These are phyloP conservation scores for Rhodotorula diobovata DNA, from an alignment of 768 basidiomycete genomes.

Conservation along the genomic window DNA sequence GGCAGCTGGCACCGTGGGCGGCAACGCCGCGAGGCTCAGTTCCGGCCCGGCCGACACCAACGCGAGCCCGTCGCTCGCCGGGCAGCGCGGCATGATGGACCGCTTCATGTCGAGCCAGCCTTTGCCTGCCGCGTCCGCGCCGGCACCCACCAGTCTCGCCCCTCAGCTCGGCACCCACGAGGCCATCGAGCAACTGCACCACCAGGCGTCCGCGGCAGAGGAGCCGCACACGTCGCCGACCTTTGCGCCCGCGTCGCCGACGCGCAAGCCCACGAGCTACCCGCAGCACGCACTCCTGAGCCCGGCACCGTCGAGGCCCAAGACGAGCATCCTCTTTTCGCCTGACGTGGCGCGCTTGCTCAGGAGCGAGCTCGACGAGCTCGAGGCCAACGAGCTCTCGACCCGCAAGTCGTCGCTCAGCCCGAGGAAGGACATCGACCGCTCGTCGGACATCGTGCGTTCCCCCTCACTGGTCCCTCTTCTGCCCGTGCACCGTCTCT, in stretches of 20 bases:
- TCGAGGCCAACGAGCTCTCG: constrained; percentile 24
- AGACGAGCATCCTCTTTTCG: constrained; percentile 22
- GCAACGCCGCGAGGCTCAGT: background rate
- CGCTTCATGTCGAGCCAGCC: constrained; percentile 25
- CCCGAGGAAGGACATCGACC: constrained; percentile 13
- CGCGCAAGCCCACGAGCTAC: background rate
- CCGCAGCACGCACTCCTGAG: constrained; percentile 22
- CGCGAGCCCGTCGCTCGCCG: constrained; percentile 8
- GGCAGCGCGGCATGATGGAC: constrained; percentile 35
- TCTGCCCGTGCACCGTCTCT: background rate
- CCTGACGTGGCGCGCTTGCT: constrained; percentile 35
- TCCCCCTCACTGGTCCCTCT: background rate
- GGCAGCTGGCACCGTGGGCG: background rate
- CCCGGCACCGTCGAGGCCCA: constrained; percentile 17
- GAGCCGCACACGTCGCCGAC: constrained; percentile 1
- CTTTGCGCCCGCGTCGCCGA: background rate
- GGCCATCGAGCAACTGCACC: background rate
- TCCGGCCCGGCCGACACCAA: background rate
- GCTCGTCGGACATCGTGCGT: constrained; percentile 23
- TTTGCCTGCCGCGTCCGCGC: background rate
- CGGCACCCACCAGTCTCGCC: too few relatives aligned
- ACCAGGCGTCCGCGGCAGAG: background rate
- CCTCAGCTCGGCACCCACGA: background rate
- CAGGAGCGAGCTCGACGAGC: constrained; percentile 35
- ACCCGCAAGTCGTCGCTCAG: background rate